Base-by-base conservation (phyloP, 2,329 filamentous ascomycete species). In the Calonectria fujianensis region DNA sequence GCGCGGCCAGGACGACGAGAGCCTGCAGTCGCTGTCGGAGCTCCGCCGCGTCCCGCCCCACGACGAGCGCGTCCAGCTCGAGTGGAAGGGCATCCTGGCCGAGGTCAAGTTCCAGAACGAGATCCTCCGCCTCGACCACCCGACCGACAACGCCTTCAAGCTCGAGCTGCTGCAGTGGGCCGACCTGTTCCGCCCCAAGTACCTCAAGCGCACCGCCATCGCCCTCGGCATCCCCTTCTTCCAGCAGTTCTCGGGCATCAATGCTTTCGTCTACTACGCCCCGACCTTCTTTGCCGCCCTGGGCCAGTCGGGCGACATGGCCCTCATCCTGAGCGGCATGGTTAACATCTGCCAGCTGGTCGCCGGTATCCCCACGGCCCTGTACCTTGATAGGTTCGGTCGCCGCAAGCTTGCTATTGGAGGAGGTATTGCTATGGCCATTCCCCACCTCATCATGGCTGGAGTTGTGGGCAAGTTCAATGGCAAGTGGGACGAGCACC, bases 81-180 rank as follows among this genome's bases (percentile, higher is more conserved):
- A 91, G 74, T 89, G 85, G 85, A 85, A 85, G 63, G 88, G 87
- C 11, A 90, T 90, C 68, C 82, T 87, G 1, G 85, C 87, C 0
- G 89, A 91, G 72, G 87, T 88, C 1, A 81, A 85, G 10, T 86
- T 90, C 74, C 86, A 89, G 61, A 78, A 86, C 52, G 82, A 69
- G 16, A 35, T 77, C 2, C 35, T 72, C 14, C 39, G n/a, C 4
- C 64, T 35, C 14, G 73, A 73, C 18, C 76, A 78, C 7, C 74
- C 75, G 0, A 70, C 71, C 0, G 61, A 45, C 0, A 72, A 86
- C 29, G 84, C 85, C 54, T 75, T 80, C 24, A 86, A 85, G 73
- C 84, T 90, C 0, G 89, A 90, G 74, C 39, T 89, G 2, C 80
- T 82, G 2, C 82, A 84, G 4, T 89, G 88, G 88, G 69, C 80